phyloP scores from a whole-genome alignment of 208 protist genomes.

The Crithidia expoeki region DNA sequence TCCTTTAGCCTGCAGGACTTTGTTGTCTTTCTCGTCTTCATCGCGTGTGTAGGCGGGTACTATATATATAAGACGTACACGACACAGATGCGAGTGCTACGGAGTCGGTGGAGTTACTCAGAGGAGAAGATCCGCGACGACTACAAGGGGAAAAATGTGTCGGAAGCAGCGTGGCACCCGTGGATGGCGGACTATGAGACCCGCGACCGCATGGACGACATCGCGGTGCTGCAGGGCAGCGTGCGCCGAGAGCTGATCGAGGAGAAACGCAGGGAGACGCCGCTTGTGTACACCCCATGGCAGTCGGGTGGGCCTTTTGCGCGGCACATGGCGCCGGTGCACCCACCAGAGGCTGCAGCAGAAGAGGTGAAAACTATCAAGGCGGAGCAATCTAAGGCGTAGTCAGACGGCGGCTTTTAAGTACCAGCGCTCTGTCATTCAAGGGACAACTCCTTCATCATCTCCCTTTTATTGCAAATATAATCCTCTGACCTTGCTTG shows the following conservation, averaged over 20 bases:
- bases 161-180: constrained; percentile 72
- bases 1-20: constrained; percentile 76
- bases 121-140: constrained; percentile 57
- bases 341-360: constrained; percentile 2
- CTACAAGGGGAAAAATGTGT: constrained; percentile 22
- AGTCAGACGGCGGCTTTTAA: too few relatives aligned
- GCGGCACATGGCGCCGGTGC: constrained; percentile 26
- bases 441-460: too few relatives aligned
- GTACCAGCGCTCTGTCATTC: too few relatives aligned
- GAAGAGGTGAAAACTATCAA: not conserved
- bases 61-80: constrained; percentile 72
- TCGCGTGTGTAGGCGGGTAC: constrained; percentile 43
- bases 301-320: constrained; percentile 82
- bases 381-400: not conserved
- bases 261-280: constrained; percentile 58
- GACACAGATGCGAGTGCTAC: constrained; percentile 67
- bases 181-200: constrained; percentile 72
- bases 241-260: constrained; percentile 67
- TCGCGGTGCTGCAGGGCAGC: constrained; percentile 80
- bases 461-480: too few relatives aligned
- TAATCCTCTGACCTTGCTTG: too few relatives aligned
- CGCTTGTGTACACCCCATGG: constrained; percentile 79
- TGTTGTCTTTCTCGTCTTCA: constrained; percentile 65
- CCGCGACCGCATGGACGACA: constrained; percentile 75
- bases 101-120: constrained; percentile 82